These are phyloP conservation scores for Dactylellina leptospora DNA, from an alignment of 2,329 filamentous ascomycete species.

Conservation along the genomic window DNA sequence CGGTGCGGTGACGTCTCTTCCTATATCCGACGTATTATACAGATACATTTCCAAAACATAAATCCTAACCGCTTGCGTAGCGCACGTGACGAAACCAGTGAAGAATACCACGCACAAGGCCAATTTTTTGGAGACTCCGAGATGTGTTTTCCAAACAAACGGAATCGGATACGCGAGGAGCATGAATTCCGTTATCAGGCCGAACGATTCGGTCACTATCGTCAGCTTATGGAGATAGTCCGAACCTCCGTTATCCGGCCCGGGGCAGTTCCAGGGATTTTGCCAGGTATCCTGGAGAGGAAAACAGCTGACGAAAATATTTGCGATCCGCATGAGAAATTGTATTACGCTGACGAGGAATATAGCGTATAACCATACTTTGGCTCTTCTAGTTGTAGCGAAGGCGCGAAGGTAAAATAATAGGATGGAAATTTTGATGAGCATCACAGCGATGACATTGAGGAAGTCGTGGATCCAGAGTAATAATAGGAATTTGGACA, in stretches of 20 bases:
- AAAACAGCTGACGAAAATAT: slow-evolving; percentile 35
- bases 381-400: slow-evolving; percentile 30
- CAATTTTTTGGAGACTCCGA: slow-evolving; percentile 23
- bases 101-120: slow-evolving; percentile 35
- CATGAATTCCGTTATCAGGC: slow-evolving; percentile 29
- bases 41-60: slow-evolving; percentile 47
- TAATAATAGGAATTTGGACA: slow-evolving; percentile 21
- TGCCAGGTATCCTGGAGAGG: slow-evolving; percentile 40
- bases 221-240: slow-evolving; percentile 30
- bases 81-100: slow-evolving; percentile 40
- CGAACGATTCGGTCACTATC: slow-evolving; percentile 27
- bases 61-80: slow-evolving; percentile 42
- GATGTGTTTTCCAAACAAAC: slow-evolving; percentile 29
- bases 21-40: slow-evolving; percentile 28
- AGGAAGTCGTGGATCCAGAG: slow-evolving; percentile 42
- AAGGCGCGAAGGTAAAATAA: slow-evolving; percentile 41
- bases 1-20: slow-evolving; percentile 38
- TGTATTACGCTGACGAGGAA: slow-evolving; percentile 27
- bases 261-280: slow-evolving; percentile 19
- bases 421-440: slow-evolving; percentile 36
- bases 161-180: slow-evolving; percentile 29
- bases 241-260: slow-evolving; percentile 8
- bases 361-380: slow-evolving; percentile 28
- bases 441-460: slow-evolving; percentile 32
- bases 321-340: slow-evolving; percentile 40